phyloP scores from a whole-genome alignment of 2,329 filamentous ascomycete genomes.

The Alternaria longipes region DNA sequence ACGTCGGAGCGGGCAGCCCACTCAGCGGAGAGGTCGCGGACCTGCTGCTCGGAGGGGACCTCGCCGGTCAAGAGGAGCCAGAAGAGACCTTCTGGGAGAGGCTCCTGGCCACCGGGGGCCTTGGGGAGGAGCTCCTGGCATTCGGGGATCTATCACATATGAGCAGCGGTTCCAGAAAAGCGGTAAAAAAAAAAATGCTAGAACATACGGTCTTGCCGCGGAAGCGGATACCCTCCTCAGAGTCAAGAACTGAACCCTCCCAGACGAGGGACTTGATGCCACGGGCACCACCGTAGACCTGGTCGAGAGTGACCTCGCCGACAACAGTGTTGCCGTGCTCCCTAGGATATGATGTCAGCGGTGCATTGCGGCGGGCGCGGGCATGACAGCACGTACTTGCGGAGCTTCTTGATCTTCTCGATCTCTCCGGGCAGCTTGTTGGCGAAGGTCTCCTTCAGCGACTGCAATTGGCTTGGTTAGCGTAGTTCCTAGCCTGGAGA shows the following conservation, averaged over 20 bases:
- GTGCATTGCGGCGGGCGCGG: conserved; percentile 21
- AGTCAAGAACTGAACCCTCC: conserved; percentile 94
- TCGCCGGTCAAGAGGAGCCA: conserved; percentile 99
- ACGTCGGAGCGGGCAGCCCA: conserved; percentile 98
- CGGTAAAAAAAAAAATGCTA: neutral
- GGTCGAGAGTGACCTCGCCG: conserved; percentile 97
- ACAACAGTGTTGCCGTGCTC: conserved; percentile 95
- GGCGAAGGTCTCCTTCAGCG: conserved; percentile 97
- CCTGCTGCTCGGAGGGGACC: conserved; percentile 97
- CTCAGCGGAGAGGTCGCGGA: conserved; percentile 96
- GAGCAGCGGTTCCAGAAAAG: conserved; percentile 27
- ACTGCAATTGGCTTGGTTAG: conserved; percentile 64
- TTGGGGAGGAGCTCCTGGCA: conserved; percentile 98
- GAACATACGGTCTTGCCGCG: conserved; percentile 84
- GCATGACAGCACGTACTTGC: conserved; percentile 71
- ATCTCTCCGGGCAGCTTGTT: conserved; percentile 95
- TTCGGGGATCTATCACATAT: conserved; percentile 77
- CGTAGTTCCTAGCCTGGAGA: conserved; percentile 24
- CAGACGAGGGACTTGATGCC: conserved; percentile 98
- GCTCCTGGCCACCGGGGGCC: conserved; percentile 95
- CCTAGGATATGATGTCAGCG: conserved; percentile 61
- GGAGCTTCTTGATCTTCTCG: conserved; percentile 98
- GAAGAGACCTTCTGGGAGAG: conserved; percentile 98
- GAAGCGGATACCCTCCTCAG: conserved; percentile 99
- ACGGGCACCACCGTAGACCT: conserved; percentile 98